Conservation (phyloP, 768 basidiomycete species). For the Phaeotremella skinneri region DNA sequence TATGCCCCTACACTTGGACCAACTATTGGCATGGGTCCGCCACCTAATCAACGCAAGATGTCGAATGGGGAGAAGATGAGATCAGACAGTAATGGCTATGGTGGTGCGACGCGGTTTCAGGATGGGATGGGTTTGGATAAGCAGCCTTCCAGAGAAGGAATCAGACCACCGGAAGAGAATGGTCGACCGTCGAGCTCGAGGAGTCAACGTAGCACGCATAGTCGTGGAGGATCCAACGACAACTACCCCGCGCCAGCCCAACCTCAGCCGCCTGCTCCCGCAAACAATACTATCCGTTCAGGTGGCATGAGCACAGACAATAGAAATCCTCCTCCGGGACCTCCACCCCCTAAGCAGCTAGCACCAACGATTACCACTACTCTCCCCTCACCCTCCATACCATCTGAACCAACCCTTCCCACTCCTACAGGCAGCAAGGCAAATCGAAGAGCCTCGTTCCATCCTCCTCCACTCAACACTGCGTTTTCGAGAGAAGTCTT, state of each 20-base stretch:
- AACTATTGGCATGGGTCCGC: not conserved
- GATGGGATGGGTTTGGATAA: conserved; percentile 10
- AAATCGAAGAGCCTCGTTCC: conserved; percentile 60
- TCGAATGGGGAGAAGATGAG: not conserved
- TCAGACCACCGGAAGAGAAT: conserved; percentile 7
- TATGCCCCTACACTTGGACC: not conserved
- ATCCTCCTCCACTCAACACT: conserved; percentile 46
- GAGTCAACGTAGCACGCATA: not conserved
- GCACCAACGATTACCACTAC: conserved; percentile 35
- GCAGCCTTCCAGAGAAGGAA: conserved; percentile 12
- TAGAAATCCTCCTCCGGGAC: not conserved
- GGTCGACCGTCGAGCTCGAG: conserved; percentile 1
- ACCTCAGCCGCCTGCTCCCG: conserved; percentile 3
- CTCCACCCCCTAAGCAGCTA: conserved; percentile 2
- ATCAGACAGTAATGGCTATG: not conserved
- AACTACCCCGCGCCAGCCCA: not conserved
- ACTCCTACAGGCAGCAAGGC: conserved; percentile 58
- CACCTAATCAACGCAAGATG: not conserved
- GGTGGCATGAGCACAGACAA: not conserved
- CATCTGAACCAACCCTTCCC: conserved; percentile 7
- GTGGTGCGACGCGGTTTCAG: not conserved
- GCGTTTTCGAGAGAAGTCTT: conserved; percentile 51
- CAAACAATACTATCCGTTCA: conserved; percentile 7
- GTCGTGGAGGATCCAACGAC: not conserved
- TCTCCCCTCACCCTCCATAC: conserved; percentile 21